Percentiles rank a stretch among this genome's conserved stretches.
Conservation (phyloP, 129 eudicot genomes). For the Flaveria linearis region DNA sequence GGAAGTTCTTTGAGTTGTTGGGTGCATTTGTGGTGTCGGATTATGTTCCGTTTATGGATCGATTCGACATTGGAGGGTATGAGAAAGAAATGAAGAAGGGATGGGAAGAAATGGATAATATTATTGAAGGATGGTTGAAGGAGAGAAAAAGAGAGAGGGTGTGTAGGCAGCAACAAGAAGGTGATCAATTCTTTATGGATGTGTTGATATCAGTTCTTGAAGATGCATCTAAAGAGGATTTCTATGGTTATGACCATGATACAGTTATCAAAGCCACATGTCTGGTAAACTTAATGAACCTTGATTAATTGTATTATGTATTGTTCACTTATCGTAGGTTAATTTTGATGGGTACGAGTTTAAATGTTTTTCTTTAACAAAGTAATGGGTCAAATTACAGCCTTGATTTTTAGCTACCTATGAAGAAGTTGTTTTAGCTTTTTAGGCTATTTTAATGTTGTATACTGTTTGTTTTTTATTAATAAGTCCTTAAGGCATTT, state of each 20-base stretch:
- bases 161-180: not conserved
- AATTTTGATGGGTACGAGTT: too few species aligned
- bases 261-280: slow-evolving; percentile 30
- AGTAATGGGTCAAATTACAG: too few species aligned
- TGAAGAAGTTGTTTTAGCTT: too few species aligned
- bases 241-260: slow-evolving; percentile 27
- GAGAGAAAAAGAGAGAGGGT: slow-evolving; percentile 18
- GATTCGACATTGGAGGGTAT: slow-evolving; percentile 42
- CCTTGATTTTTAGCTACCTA: too few species aligned
- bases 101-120: slow-evolving; percentile 34
- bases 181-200: slow-evolving; percentile 34
- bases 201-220: slow-evolving; percentile 20
- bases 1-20: slow-evolving; percentile 22
- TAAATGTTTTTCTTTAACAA: too few species aligned
- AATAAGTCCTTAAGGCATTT: too few species aligned
- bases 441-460: too few species aligned
- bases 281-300: slow-evolving; percentile 22
- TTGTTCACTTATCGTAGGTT: too few species aligned
- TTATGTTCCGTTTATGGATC: slow-evolving; percentile 28
- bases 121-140: slow-evolving; percentile 33
- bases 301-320: not conserved
- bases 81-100: slow-evolving; percentile 33
- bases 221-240: slow-evolving; percentile 24
- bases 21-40: slow-evolving; percentile 38
- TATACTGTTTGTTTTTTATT: too few species aligned